Evolutionary conservation across 2,329 filamentous ascomycete genomes (phyloP).

Genomic region (Botrytis squamosa): DNA sequence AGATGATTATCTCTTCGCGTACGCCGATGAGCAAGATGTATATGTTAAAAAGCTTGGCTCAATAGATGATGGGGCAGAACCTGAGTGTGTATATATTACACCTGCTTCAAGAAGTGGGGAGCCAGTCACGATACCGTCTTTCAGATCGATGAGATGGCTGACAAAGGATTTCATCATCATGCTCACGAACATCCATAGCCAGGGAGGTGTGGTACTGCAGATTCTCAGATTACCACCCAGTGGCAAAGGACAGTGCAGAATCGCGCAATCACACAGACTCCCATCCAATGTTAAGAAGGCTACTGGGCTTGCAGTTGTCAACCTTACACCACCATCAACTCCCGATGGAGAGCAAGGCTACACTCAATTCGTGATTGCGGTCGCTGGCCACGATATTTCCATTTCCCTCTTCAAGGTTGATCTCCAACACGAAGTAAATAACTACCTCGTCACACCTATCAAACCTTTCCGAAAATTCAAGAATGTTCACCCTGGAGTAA

Average conservation of each 20-base stretch:
- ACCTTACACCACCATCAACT: slow-evolving; percentile 57
- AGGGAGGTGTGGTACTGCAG: slow-evolving; percentile 56
- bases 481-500: slow-evolving; percentile 55
- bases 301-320: slow-evolving; percentile 73
- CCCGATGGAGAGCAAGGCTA: slow-evolving; percentile 54
- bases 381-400: slow-evolving; percentile 76
- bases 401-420: slow-evolving; percentile 78
- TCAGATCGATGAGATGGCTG: slow-evolving; percentile 60
- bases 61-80: slow-evolving; percentile 47
- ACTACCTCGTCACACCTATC: slow-evolving; percentile 53
- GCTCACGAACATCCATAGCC: slow-evolving; percentile 57
- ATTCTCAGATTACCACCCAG: slow-evolving; percentile 47
- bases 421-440: slow-evolving; percentile 50
- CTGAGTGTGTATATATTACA: slow-evolving; percentile 56
- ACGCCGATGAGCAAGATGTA: slow-evolving; percentile 75
- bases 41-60: slow-evolving; percentile 48
- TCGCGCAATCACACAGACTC: slow-evolving; percentile 56
- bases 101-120: slow-evolving; percentile 47
- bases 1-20: slow-evolving; percentile 69
- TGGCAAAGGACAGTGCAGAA: slow-evolving; percentile 44
- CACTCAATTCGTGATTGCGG: slow-evolving; percentile 76
- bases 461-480: slow-evolving; percentile 54
- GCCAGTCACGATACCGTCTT: slow-evolving; percentile 47
- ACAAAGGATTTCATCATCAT: slow-evolving; percentile 57
- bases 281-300: slow-evolving; percentile 70